Percentiles rank a stretch among this genome's conserved stretches.
phyloP scores from a whole-genome alignment of 2,329 filamentous ascomycete species.

The Phaeosphaeria sp. region DNA sequence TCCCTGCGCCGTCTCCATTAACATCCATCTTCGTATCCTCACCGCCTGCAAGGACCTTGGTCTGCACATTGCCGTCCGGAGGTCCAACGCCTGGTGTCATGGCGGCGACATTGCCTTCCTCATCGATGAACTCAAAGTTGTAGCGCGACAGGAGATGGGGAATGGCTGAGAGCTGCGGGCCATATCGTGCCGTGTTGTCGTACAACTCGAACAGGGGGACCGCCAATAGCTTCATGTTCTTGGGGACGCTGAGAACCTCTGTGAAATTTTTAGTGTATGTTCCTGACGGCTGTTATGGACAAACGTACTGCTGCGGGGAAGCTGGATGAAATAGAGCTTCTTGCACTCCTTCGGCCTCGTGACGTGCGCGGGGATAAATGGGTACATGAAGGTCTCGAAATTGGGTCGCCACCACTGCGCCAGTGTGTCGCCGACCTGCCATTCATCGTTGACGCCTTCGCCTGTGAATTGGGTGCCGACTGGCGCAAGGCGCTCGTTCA shows the following conservation, averaged over 20 bases:
- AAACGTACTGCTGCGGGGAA: slow-evolving; percentile 82
- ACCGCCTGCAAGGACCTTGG: slow-evolving; percentile 47
- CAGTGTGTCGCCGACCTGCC: slow-evolving; percentile 92
- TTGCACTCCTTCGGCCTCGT: slow-evolving; percentile 98
- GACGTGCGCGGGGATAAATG: slow-evolving; percentile 94
- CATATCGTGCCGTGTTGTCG: slow-evolving; percentile 94
- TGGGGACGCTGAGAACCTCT: slow-evolving; percentile 96
- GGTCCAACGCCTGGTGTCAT: slow-evolving; percentile 80
- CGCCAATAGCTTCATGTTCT: slow-evolving; percentile 99
- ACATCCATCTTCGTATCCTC: slow-evolving; percentile 48
- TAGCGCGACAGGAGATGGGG: slow-evolving; percentile 93
- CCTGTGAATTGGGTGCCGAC: slow-evolving; percentile 82
- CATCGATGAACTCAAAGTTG: slow-evolving; percentile 97
- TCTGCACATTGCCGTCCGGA: slow-evolving; percentile 43
- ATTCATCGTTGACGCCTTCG: slow-evolving; percentile 88
- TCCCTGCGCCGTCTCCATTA: slow-evolving; percentile 44
- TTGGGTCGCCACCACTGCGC: slow-evolving; percentile 99
- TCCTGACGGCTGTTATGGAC: neutral
- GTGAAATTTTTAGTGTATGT: slow-evolving; percentile 20
- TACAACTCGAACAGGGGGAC: slow-evolving; percentile 98
- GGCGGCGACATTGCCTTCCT: slow-evolving; percentile 85
- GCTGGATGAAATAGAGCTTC: slow-evolving; percentile 96
- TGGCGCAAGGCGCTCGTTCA: slow-evolving; percentile 93
- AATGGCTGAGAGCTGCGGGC: slow-evolving; percentile 94
- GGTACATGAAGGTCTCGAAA: slow-evolving; percentile 99